A percentile compares a stretch with the other conserved stretches of the same genome.
Conservation (phyloP, 2,329 filamentous ascomycete genomes). For the Nigrograna mackinnonii region DNA sequence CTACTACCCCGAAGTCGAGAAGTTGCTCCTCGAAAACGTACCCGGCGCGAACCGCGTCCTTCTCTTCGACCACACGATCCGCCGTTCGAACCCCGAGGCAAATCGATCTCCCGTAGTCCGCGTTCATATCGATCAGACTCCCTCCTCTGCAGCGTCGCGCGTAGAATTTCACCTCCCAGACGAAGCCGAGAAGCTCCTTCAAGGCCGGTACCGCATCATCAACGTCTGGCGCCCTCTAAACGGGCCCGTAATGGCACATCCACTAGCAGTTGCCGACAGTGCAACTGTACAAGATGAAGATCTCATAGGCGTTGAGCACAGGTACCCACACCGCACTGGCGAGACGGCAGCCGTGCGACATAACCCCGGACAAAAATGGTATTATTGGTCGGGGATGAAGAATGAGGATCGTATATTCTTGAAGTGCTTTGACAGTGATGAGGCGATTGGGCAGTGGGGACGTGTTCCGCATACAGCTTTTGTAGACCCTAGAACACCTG, state of each 20-base stretch:
- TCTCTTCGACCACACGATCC: conserved; percentile 88
- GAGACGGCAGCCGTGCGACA: conserved; percentile 73
- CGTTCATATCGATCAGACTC: conserved; percentile 85
- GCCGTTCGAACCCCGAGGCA: conserved; percentile 64
- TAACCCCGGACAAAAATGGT: conserved; percentile 69
- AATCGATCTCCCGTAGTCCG: conserved; percentile 69
- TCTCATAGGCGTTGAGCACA: conserved; percentile 72
- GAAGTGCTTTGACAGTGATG: conserved; percentile 76
- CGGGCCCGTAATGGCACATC: conserved; percentile 59
- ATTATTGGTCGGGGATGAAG: conserved; percentile 79
- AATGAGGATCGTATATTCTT: conserved; percentile 73
- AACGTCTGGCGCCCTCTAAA: conserved; percentile 80
- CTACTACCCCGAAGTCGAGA: conserved; percentile 86
- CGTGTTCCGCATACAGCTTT: conserved; percentile 63
- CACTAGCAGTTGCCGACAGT: conserved; percentile 62
- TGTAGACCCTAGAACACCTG: conserved; percentile 70
- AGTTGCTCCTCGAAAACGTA: conserved; percentile 68
- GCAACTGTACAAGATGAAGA: conserved; percentile 62
- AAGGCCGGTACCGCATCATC: conserved; percentile 76
- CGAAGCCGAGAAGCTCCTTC: conserved; percentile 69
- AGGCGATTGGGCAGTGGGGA: conserved; percentile 43
- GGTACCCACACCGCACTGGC: conserved; percentile 71
- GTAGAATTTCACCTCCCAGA: conserved; percentile 68
- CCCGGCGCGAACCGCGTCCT: conserved; percentile 69
- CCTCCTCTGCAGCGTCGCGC: conserved; percentile 65